Evolutionary conservation across 352 stramenopile species (phyloP).

Genomic region (Blastocystis sp.): DNA sequence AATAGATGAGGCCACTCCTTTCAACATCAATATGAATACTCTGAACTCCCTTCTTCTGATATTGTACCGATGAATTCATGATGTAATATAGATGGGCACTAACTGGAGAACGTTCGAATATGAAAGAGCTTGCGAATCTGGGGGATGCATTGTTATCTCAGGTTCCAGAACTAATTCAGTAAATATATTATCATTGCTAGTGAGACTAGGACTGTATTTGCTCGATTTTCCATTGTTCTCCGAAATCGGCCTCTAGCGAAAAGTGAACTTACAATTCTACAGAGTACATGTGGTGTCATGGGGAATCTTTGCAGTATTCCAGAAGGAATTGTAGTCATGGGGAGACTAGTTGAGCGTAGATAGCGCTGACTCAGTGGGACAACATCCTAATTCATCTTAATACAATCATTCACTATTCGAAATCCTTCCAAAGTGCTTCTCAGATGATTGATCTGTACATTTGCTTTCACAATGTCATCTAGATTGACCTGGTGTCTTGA

Average conservation of each 20-base stretch:
- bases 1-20: not conserved
- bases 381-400: not conserved
- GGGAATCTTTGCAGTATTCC: constrained; percentile 46
- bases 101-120: constrained; percentile 10
- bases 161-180: constrained; percentile 27
- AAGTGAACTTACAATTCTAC: constrained; percentile 1
- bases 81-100: constrained; percentile 42
- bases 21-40: not conserved
- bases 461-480: too few species aligned
- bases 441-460: not conserved
- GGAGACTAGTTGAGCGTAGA: not conserved
- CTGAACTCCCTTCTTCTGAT: not conserved
- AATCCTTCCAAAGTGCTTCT: not conserved
- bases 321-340: not conserved
- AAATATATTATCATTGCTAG: not conserved
- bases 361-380: not conserved
- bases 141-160: not conserved
- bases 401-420: not conserved
- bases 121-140: not conserved
- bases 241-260: not conserved
- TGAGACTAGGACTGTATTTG: not conserved
- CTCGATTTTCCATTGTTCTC: not conserved
- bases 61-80: not conserved
- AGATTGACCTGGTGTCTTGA: constrained; percentile 18
- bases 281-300: not conserved